Evolutionary conservation across 345 rosid genomes (phyloP), one percentile per base, ranked within the genome.

Genomic region (Isatis tinctoria): DNA sequence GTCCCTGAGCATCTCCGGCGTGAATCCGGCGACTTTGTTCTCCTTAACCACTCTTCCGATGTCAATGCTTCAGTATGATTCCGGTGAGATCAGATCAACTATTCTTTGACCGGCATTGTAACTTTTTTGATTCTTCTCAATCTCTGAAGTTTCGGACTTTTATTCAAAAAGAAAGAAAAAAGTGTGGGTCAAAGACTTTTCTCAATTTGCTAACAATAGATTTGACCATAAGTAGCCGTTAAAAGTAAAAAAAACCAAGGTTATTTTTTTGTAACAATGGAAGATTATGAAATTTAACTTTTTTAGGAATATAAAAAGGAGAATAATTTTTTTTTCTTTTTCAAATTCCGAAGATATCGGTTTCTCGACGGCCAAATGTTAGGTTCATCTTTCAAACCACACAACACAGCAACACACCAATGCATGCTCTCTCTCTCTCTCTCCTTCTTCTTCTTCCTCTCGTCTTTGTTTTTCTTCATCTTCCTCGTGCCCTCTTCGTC

Each of bases 1-100:
- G 72, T 77, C 16, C 76, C 80, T 24, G 73, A 71, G 33, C 68
- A 77, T 72, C 73, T 77, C 73, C 49, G 57, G 32, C 80, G 35
- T n/a, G 85, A 84, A 13, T 32, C 81, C 14, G 87, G 83, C 40
- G 73, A 77, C 61, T 70, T 73, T 18, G 85, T 84, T 3, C 76
- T 86, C 26, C 45, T 67, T 20, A 63, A 85, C 37, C 70, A 83
- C 54, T 78, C 88, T 9, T 72, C 76, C 48, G 76, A 66, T 73
- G 56, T 62, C 65, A 82, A 61, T 67, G 61, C 67, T 58, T 9
- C 65, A 26, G 60, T 30, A 10, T 78, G 65, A 70, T 53, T 26
- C 36, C 30, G 40, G 39, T n/a, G 24, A 73, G 24, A 52, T 58
- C 64, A 45, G 35, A 57, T 10, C 13, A 47, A 24, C 32, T 14